These are phyloP conservation scores for Fusarium sp. DNA, from an alignment of 2,329 filamentous ascomycete genomes.

Conservation along the genomic window DNA sequence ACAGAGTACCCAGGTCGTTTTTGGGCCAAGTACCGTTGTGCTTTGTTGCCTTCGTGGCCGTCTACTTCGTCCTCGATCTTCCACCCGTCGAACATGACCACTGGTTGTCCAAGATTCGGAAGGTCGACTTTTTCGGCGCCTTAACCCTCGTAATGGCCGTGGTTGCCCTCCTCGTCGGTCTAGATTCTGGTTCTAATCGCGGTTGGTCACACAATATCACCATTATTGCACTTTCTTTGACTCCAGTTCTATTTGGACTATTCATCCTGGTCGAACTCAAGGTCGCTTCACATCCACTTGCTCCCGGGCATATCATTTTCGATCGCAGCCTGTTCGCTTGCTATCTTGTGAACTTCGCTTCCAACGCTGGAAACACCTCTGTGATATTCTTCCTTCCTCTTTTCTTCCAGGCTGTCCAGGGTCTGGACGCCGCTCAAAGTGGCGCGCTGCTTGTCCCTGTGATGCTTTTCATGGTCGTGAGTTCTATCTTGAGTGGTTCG, in stretches of 20 bases:
- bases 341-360: constrained; percentile 79
- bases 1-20: constrained; percentile 67
- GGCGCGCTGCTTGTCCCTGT: constrained; percentile 74
- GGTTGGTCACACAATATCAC: constrained; percentile 72
- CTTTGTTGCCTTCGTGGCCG: constrained; percentile 70
- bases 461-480: constrained; percentile 70
- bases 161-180: constrained; percentile 72
- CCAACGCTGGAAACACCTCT: constrained; percentile 66
- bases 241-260: constrained; percentile 68
- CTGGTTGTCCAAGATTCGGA: constrained; percentile 73
- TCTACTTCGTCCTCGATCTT: constrained; percentile 70
- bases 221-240: constrained; percentile 65
- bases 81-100: constrained; percentile 70
- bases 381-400: constrained; percentile 79
- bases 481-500: constrained; percentile 72
- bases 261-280: constrained; percentile 77
- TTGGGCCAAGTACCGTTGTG: constrained; percentile 76
- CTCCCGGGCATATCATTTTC: constrained; percentile 78
- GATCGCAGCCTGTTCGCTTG: constrained; percentile 72
- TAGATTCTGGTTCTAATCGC: constrained; percentile 79
- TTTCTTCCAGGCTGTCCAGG: constrained; percentile 79
- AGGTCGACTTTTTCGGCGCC: constrained; percentile 80
- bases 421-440: constrained; percentile 70
- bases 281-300: constrained; percentile 77
- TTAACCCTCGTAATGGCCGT: constrained; percentile 73